phyloP scores from a whole-genome alignment of 164 flowering plant species.

The Sedum album region DNA sequence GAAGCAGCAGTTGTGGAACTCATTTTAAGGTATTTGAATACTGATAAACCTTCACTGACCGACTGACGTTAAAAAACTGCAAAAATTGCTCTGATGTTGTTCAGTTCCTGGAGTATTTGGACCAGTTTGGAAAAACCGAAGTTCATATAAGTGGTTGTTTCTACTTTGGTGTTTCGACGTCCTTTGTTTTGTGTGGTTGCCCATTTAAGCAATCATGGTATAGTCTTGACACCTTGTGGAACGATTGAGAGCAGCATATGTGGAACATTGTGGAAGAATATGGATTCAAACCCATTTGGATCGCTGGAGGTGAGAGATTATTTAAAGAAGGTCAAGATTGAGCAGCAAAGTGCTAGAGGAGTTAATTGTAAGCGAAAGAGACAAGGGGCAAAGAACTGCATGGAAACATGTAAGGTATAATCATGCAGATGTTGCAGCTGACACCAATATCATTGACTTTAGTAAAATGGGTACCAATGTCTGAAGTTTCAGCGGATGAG shows the following conservation, averaged over 20 bases:
- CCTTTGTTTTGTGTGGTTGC: not conserved
- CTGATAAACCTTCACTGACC: not conserved
- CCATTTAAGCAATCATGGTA: slow-evolving; percentile 4
- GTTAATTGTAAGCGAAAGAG: no score
- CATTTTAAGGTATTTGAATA: slow-evolving; percentile 1
- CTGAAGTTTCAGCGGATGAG: no score
- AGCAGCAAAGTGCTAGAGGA: slow-evolving; percentile 9
- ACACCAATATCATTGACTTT: no score
- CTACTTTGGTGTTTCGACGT: not conserved
- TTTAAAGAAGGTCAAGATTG: not conserved
- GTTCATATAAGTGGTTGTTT: not conserved
- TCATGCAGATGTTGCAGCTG: no score
- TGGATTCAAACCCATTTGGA: slow-evolving; percentile 4
- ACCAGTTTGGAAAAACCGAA: slow-evolving; percentile 9
- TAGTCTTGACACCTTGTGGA: not conserved
- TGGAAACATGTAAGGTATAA: no score
- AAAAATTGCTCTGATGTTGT: not conserved
- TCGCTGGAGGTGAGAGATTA: not conserved
- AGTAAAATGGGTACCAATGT: no score
- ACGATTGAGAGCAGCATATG: not conserved
- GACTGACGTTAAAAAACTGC: not conserved
- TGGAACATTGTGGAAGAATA: no score
- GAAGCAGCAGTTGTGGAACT: slow-evolving; percentile 1
- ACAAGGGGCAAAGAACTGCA: no score
- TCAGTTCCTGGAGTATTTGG: slow-evolving; percentile 4